Evolutionary conservation across 495 filamentous ascomycete species (phyloP), one percentile per base, ranked within the genome.

Genomic region (Rusavskia elegans): DNA sequence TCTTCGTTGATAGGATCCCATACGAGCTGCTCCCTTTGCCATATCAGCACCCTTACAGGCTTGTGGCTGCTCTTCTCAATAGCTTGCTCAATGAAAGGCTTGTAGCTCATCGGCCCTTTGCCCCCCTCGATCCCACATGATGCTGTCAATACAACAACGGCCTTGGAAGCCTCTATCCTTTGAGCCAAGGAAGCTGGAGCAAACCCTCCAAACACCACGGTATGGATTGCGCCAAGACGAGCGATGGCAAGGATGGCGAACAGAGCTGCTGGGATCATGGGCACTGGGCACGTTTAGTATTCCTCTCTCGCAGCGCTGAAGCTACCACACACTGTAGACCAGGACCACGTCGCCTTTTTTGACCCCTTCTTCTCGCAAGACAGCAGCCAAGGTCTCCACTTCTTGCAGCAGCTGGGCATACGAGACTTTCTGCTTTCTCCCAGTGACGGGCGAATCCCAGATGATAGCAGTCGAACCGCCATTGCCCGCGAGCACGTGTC

Each of bases 121-220:
- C 72, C 72, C 9, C 89, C 89, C 57, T 96, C 89, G 45, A 95
- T 89, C 7, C 89, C 89, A 65, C 89, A 96, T 2, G 85, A 90
- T 2, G 89, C 88, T 4, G 89, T 95, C 65, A 95, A 73, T 46
- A 96, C 80, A 10, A 75, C 79, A 19, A 75, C 74, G 13, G 89
- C 85, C 42, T 78, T 74, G 1, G 82, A 86, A 0, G 84, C 84
- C 39, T 94, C 87, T 52, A 96, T 94, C 9, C 89, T 76, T 63
- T 96, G 90, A 2, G 89, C 88, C 23, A 95, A 72, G 3, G 89
- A 85, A 17, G 73, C 69, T 7, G 87, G 68, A 0, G 86, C 87
- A 58, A 96, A 96, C 1, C 89, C 89, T 11, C 89, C 90, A 63
- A 96, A 96, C 3, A 96, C 89, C 8, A 90, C 88, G 4, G 85